phyloP scores from a whole-genome alignment of 2,329 filamentous ascomycete genomes.

The Xylariaceae sp. region DNA sequence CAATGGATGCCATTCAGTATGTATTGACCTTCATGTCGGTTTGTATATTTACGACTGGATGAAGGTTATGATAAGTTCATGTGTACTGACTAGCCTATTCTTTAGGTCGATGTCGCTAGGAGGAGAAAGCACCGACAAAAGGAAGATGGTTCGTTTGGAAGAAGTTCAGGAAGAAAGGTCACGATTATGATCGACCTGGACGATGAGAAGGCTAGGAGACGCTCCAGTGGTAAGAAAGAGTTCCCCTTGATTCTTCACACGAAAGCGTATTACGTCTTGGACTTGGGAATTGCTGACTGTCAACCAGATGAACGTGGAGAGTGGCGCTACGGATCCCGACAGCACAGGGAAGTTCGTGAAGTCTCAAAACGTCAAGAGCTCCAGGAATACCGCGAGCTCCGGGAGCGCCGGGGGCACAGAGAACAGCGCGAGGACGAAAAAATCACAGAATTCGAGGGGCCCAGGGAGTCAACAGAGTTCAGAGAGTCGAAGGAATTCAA shows the following conservation, averaged over 20 bases:
- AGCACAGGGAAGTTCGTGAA: not conserved
- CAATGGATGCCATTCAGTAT: slow-evolving; percentile 23
- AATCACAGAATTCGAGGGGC: slow-evolving; percentile 2
- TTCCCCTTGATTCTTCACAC: slow-evolving; percentile 32
- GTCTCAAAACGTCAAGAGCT: not conserved
- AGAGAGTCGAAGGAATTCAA: too few species aligned
- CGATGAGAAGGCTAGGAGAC: slow-evolving; percentile 27
- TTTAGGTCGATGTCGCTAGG: slow-evolving; percentile 21
- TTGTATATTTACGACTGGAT: slow-evolving; percentile 11
- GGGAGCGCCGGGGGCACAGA: not conserved
- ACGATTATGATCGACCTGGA: slow-evolving; percentile 32
- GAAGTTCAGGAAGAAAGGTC: slow-evolving; percentile 37
- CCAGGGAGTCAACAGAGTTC: not conserved
- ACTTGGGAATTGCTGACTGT: slow-evolving; percentile 44
- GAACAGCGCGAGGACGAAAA: not conserved
- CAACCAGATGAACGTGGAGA: slow-evolving; percentile 45
- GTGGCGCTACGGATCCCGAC: slow-evolving; percentile 27
- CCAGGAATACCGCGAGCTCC: not conserved
- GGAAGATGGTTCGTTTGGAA: slow-evolving; percentile 10
- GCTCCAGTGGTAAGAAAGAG: slow-evolving; percentile 43
- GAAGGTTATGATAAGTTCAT: slow-evolving; percentile 12
- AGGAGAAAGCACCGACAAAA: not conserved
- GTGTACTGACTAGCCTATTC: slow-evolving; percentile 1
- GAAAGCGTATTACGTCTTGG: not conserved
- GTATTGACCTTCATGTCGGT: slow-evolving; percentile 18